Evolutionary conservation across 2,329 filamentous ascomycete genomes (phyloP), one percentile per base, ranked within the genome.

Genomic region (Leptographium galeiforme): DNA sequence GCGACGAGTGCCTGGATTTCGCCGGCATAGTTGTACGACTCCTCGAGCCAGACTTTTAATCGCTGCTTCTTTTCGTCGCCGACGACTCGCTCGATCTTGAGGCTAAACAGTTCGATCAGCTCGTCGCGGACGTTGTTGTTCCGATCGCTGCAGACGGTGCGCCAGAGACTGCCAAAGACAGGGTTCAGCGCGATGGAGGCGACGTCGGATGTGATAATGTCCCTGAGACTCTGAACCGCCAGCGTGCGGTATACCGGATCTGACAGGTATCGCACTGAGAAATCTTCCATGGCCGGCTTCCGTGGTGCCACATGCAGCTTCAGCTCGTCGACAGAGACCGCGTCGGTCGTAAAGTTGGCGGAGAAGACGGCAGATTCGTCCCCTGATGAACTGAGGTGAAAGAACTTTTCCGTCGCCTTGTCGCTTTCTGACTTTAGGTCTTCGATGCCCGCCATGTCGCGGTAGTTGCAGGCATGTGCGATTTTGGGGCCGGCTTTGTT

Each of bases 91-190:
- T 71, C 66, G 1, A 75, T 65, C n/a, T 66, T 57, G 0, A 59
- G 53, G 1, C 71, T 66, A 52, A 77, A 76, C 0, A 64, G 59
- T n/a, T 65, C 56, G 16, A 75, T 64, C 1, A 77, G 64, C 2
- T 59, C 62, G 44, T 73, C 67, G 4, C 73, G 68, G 2, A 62
- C 63, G 1, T 66, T 60, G 55, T 72, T 70, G 1, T 58, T 56
- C 4, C 71, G 66, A 58, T 77, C 73, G 47, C 67, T 73, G 61
- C 72, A 76, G 5, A 76, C 66, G 0, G 70, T 64, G 8, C 73
- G 66, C 73, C 74, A 77, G 3, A 77, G 66, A 8, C 63, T 66
- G 6, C 73, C 73, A 50, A 77, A 77, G 0, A 77, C 67, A 0
- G 74, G 72, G 53, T 77, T 77, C 10, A 75, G 59, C 0, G 74